Conservation (phyloP, 371 early-diverging fungal genomes). For the Coemansia sp. region DNA sequence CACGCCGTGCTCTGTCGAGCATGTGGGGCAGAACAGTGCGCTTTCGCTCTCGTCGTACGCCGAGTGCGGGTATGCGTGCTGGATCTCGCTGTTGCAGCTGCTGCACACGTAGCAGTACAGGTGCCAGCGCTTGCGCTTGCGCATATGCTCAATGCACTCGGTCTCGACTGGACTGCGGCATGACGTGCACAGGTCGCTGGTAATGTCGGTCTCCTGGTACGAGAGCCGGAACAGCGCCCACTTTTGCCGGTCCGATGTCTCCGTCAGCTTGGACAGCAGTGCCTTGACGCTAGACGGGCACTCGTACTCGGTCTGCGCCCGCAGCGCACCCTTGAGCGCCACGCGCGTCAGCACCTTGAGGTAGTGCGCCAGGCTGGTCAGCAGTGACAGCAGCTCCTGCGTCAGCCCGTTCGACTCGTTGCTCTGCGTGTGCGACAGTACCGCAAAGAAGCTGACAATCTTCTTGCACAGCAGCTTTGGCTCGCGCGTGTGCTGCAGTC, state of each 20-base stretch:
- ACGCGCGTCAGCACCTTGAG: slow-evolving; percentile 88
- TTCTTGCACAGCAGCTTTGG: slow-evolving; percentile 89
- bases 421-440: slow-evolving; percentile 74
- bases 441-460: slow-evolving; percentile 88
- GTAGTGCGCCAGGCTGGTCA: slow-evolving; percentile 90
- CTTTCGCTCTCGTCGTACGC: slow-evolving; percentile 53
- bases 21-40: slow-evolving; percentile 56
- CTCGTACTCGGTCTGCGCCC: slow-evolving; percentile 65
- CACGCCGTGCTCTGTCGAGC: slow-evolving; percentile 55
- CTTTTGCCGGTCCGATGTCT: slow-evolving; percentile 53
- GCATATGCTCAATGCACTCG: slow-evolving; percentile 67
- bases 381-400: slow-evolving; percentile 85
- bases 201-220: slow-evolving; percentile 59
- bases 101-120: slow-evolving; percentile 74
- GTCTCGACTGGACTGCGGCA: slow-evolving; percentile 85
- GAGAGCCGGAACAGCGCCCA: slow-evolving; percentile 49
- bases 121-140: slow-evolving; percentile 69
- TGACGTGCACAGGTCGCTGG: slow-evolving; percentile 77
- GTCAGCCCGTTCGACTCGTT: slow-evolving; percentile 75
- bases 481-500: slow-evolving; percentile 76
- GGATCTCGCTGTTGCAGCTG: slow-evolving; percentile 60
- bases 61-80: slow-evolving; percentile 56
- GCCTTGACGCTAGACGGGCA: slow-evolving; percentile 50
- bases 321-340: slow-evolving; percentile 84
- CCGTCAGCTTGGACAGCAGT: slow-evolving; percentile 50